These are phyloP conservation scores for Brassica juncea DNA, from an alignment of 345 rosid genomes.

Conservation along the genomic window DNA sequence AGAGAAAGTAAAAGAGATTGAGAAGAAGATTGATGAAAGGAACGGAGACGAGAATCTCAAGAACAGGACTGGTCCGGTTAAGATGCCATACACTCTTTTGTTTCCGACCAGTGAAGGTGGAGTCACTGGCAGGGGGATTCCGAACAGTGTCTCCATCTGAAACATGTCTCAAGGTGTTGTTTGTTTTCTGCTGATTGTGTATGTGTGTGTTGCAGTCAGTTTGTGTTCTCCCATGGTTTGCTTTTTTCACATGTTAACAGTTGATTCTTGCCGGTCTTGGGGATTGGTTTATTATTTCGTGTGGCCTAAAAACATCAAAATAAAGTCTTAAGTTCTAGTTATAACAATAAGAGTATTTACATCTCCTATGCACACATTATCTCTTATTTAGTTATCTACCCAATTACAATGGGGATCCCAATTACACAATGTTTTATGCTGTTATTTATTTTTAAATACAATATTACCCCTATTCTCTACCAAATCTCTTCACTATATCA, in stretches of 20 bases:
- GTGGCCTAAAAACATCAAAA: not conserved
- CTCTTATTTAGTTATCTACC: no score
- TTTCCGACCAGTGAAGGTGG: constrained; percentile 57
- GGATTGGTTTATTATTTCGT: not conserved
- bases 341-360: no score
- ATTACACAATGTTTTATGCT: no score
- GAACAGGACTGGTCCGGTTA: constrained; percentile 62
- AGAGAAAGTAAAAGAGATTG: constrained; percentile 49
- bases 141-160: constrained; percentile 65
- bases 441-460: no score
- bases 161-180: not conserved
- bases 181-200: not conserved
- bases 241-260: not conserved
- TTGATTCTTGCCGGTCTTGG: constrained; percentile 3
- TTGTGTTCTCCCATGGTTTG: constrained; percentile 15
- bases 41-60: constrained; percentile 42
- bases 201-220: not conserved
- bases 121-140: constrained; percentile 58
- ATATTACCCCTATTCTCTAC: no score
- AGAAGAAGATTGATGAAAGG: constrained; percentile 43
- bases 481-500: no score
- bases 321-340: not conserved
- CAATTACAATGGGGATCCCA: no score
- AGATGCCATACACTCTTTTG: constrained; percentile 52
- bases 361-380: no score